Evolutionary conservation across 495 filamentous ascomycete genomes (phyloP), one percentile per base, ranked within the genome.

Genomic region (Aspergillus egyptiacus): DNA sequence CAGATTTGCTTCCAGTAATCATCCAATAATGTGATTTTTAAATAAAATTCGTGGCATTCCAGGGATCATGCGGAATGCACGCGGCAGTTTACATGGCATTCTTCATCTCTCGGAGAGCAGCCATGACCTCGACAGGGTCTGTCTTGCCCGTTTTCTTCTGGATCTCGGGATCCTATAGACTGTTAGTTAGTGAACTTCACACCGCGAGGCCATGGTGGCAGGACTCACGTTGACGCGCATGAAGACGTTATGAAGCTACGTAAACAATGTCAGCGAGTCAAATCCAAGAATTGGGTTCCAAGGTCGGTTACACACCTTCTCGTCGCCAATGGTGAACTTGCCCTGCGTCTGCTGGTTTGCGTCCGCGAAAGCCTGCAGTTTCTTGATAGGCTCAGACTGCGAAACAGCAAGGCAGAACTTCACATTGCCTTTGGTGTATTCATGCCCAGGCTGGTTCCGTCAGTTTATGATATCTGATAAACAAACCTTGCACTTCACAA

Each of bases 251-350:
- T 97, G 91, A 64, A 89, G 67, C 91, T 94, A 48, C 2, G 48
- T 13, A 36, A 5, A 11, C 2, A 18, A 20, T 40, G n/a, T 60
- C 33, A 58, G 51, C 43, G 9, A 25, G 35, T 9, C 17, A n/a
- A 11, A 20, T 2, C 11, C 15, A 24, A 10, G 5, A 27, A 27
- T n/a, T 22, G 45, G 39, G 8, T 30, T 0, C 0, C 6, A 18
- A 10, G 10, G 9, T 18, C 22, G 10, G 11, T 2, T 6, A 54
- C 67, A 55, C 68, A 90, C 88, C 85, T 98, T 98, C 68, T 98
- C 93, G 64, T 98, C 90, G 0, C 87, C 90, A 66, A 98, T 97
- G 0, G 93, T 98, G 56, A 95, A 96, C 62, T 89, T 90, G 18
- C 93, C 93, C 69, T 96, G 89, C 46, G 93, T 97, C 68, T 95